phyloP scores from a whole-genome alignment of 768 basidiomycete genomes.

The Podaxis sp. region DNA sequence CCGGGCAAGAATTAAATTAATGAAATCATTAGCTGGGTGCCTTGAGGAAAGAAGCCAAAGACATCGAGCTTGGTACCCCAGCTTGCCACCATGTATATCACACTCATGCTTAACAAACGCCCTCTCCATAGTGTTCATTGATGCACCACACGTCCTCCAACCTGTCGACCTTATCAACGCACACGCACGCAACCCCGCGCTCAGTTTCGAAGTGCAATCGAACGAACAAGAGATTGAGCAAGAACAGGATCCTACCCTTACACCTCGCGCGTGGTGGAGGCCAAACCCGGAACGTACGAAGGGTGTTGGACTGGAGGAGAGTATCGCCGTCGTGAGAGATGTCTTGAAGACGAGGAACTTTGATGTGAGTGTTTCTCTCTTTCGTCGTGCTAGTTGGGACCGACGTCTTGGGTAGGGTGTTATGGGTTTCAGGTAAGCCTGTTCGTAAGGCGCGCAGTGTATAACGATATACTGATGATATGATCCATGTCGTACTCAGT shows the following conservation, averaged over 20 bases:
- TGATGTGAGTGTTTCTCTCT: conserved; percentile 45
- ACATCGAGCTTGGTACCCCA: conserved; percentile 59
- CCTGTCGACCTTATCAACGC: conserved; percentile 52
- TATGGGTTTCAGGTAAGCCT: conserved; percentile 65
- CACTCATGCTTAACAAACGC: conserved; percentile 1
- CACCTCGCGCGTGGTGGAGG: conserved; percentile 70
- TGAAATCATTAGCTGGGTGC: conserved; percentile 56
- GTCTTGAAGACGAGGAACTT: conserved; percentile 53
- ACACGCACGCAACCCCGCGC: conserved; percentile 19
- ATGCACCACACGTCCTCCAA: conserved; percentile 65
- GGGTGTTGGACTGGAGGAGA: conserved; percentile 54
- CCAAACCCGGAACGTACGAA: conserved; percentile 46
- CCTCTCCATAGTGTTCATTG: conserved; percentile 58
- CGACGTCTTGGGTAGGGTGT: conserved; percentile 48
- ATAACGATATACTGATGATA: neutral
- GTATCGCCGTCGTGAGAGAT: conserved; percentile 49
- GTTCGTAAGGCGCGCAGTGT: neutral
- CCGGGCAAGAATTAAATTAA: neutral
- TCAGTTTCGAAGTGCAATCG: conserved; percentile 29
- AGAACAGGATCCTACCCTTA: conserved; percentile 48
- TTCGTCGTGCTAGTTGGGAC: neutral
- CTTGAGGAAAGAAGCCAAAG: conserved; percentile 64
- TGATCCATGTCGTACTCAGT: conserved; percentile 30
- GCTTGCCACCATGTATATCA: neutral
- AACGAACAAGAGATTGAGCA: conserved; percentile 33